Conservation (phyloP, 2,329 filamentous ascomycete genomes). For the Calonectria henricotiae region DNA sequence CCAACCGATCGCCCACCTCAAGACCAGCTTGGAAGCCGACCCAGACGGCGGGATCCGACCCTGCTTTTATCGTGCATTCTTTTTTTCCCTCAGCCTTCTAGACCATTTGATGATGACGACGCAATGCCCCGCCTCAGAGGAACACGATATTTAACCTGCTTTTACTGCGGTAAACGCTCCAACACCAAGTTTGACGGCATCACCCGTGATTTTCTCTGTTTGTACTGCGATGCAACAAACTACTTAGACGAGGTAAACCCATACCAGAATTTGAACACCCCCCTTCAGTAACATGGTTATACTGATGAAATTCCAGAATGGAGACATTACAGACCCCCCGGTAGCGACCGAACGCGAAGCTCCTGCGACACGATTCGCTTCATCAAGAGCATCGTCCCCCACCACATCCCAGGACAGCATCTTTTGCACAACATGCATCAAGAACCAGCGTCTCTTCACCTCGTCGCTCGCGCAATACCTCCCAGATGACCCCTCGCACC, state of each 20-base stretch:
- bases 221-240: constrained; percentile 88
- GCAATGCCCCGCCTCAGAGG: constrained; percentile 64
- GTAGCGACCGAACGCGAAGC: constrained; percentile 67
- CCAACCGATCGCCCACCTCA: not conserved
- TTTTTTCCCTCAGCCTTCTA: not conserved
- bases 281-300: too few species aligned
- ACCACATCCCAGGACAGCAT: constrained; percentile 55
- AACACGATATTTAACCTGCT: constrained; percentile 75
- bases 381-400: constrained; percentile 57
- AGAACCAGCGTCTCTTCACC: constrained; percentile 89
- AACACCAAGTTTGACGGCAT: constrained; percentile 71
- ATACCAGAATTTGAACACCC: not conserved
- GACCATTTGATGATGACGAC: constrained; percentile 38
- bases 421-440: constrained; percentile 85
- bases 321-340: constrained; percentile 91
- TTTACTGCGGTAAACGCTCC: constrained; percentile 86
- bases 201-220: constrained; percentile 80
- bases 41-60: constrained; percentile 11
- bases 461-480: constrained; percentile 86
- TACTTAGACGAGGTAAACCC: constrained; percentile 84
- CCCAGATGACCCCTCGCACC: constrained; percentile 75
- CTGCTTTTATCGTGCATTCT: not conserved
- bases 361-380: constrained; percentile 65
- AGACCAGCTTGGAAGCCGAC: not conserved
- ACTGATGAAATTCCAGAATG: constrained; percentile 71